Evolutionary conservation across 768 basidiomycete genomes (phyloP).

Genomic region (Podaxis sp.): DNA sequence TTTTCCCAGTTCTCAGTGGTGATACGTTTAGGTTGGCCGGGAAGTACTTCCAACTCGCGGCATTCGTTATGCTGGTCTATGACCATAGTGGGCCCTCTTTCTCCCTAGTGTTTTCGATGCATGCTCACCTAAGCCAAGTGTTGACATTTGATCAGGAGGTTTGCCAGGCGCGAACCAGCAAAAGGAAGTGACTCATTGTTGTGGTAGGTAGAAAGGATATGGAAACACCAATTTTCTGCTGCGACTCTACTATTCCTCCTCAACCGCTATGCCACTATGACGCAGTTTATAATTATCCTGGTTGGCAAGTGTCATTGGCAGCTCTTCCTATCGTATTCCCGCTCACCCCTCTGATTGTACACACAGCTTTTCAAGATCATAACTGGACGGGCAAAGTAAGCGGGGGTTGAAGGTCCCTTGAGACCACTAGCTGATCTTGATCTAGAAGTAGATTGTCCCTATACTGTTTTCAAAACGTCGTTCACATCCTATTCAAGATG

Average conservation of each 20-base stretch:
- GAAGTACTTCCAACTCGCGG: conserved; percentile 19
- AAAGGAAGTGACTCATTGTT: not conserved
- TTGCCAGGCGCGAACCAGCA: not conserved
- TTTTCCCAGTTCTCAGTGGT: not conserved
- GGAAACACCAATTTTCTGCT: conserved; percentile 21
- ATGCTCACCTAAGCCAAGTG: not conserved
- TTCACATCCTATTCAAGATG: conserved; percentile 15
- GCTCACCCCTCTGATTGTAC: not conserved
- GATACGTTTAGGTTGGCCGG: conserved; percentile 6
- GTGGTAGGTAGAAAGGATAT: conserved; percentile 20
- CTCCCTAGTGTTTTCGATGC: not conserved
- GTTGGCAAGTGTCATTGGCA: conserved; percentile 14
- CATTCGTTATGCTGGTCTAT: conserved; percentile 18
- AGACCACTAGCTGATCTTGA: not conserved
- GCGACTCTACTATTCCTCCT: conserved; percentile 24
- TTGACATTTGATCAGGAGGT: conserved; percentile 15
- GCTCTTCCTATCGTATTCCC: not conserved
- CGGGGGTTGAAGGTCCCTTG: not conserved
- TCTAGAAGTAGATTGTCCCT: not conserved
- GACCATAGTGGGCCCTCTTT: conserved; percentile 16
- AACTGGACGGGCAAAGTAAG: conserved; percentile 18
- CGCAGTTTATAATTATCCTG: conserved; percentile 24
- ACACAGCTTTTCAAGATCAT: conserved; percentile 21
- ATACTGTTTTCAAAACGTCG: not conserved
- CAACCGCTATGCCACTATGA: conserved; percentile 24